Evolutionary conservation across 495 filamentous ascomycete genomes (phyloP).

Genomic region (Gamarada debralockiae): DNA sequence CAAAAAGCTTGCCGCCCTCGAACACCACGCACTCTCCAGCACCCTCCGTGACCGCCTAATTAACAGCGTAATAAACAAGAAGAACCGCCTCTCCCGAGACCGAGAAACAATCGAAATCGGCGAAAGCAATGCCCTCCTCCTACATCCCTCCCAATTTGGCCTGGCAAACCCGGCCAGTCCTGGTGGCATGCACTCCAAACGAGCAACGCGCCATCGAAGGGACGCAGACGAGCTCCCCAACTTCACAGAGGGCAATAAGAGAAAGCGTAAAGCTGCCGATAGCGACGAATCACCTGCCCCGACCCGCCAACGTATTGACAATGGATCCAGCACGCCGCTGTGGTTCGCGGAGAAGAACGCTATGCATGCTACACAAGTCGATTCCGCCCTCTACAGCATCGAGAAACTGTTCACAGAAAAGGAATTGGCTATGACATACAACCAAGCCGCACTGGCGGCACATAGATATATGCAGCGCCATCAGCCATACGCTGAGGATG

Average conservation of each 20-base stretch:
- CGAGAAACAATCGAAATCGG: constrained; percentile 84
- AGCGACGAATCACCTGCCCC: constrained; percentile 73
- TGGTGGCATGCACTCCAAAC: constrained; percentile 72
- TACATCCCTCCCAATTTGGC: constrained; percentile 91
- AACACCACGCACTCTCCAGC: constrained; percentile 69
- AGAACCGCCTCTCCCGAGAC: constrained; percentile 72
- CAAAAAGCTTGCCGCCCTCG: constrained; percentile 72
- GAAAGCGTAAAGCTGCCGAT: constrained; percentile 71
- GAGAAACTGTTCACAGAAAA: constrained; percentile 93
- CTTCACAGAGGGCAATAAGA: constrained; percentile 64
- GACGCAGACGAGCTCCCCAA: constrained; percentile 74
- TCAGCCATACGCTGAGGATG: constrained; percentile 47
- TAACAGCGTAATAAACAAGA: constrained; percentile 70
- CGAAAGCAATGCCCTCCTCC: constrained; percentile 80
- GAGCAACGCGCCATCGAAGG: constrained; percentile 76
- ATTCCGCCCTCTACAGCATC: constrained; percentile 66
- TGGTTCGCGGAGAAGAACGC: constrained; percentile 43
- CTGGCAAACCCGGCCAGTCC: constrained; percentile 77
- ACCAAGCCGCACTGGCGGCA: constrained; percentile 64
- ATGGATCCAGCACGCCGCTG: constrained; percentile 48
- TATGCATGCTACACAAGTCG: constrained; percentile 44
- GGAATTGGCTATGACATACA: constrained; percentile 75
- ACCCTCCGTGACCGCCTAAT: constrained; percentile 84
- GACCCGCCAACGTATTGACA: constrained; percentile 38
- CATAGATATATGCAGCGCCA: constrained; percentile 47